Percentiles rank a stretch among this genome's conserved stretches.
These are phyloP conservation scores for Puccinia triticina DNA, from an alignment of 1,284 basidiomycete genomes.

Conservation along the genomic window DNA sequence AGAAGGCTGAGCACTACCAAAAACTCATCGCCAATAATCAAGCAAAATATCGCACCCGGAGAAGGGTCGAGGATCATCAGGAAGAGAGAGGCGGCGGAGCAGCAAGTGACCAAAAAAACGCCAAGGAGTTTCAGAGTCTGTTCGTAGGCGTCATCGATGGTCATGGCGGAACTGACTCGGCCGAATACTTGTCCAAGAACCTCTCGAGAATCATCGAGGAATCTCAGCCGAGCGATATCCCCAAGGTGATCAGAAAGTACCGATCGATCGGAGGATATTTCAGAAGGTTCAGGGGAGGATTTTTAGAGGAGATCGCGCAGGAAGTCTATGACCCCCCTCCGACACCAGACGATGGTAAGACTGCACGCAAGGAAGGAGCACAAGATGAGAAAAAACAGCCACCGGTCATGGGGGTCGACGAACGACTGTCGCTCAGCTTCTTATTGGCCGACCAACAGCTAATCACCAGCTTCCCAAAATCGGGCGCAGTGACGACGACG, in stretches of 20 bases:
- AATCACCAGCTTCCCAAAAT: conserved; percentile 22
- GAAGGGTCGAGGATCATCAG: too few relatives aligned
- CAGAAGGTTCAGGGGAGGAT: conserved; percentile 36
- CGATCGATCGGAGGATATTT: conserved; percentile 38
- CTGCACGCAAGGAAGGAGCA: background rate
- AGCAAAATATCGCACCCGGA: background rate
- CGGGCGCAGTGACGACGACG: conserved; percentile 24
- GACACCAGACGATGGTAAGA: background rate
- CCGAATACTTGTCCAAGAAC: conserved; percentile 22
- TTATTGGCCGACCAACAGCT: conserved; percentile 41
- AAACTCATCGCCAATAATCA: background rate
- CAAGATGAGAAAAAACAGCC: background rate
- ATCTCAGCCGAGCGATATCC: conserved; percentile 3
- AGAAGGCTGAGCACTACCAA: background rate
- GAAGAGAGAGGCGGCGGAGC: too few relatives aligned
- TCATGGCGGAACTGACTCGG: conserved; percentile 37
- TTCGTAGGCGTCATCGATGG: conserved; percentile 39
- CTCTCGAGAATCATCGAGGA: conserved; percentile 18
- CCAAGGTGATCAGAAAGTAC: conserved; percentile 32
- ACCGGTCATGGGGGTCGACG: conserved; percentile 29
- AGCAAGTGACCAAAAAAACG: too few relatives aligned
- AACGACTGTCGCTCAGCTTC: conserved; percentile 37
- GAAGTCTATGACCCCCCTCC: background rate
- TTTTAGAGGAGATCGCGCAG: conserved; percentile 17
- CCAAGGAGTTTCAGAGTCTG: conserved; percentile 1